Conservation (phyloP, 257 asterid genomes). For the Ligustrum vulgare region DNA sequence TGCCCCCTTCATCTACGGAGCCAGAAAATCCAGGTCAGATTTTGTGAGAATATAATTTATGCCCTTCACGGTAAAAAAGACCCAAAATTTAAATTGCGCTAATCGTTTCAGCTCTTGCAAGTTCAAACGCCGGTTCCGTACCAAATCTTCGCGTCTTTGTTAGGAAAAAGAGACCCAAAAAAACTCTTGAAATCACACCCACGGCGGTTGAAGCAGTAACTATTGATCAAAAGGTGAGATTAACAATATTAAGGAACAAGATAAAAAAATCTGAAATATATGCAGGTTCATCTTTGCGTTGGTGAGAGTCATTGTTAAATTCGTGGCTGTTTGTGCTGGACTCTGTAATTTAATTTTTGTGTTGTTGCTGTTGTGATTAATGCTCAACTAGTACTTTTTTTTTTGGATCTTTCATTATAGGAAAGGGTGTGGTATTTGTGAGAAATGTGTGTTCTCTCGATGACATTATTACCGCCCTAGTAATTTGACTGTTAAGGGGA, state of each 20-base stretch:
- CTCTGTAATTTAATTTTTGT: background rate
- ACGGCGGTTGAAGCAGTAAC: slow-evolving; percentile 39
- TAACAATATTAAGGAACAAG: background rate
- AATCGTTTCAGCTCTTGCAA: slow-evolving; percentile 40
- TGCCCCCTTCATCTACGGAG: slow-evolving; percentile 16
- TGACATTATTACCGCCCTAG: background rate
- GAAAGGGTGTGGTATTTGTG: background rate
- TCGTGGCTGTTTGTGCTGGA: background rate
- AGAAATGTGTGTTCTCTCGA: background rate
- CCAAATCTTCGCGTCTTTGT: slow-evolving; percentile 50
- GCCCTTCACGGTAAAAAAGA: slow-evolving; percentile 1
- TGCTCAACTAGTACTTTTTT: background rate
- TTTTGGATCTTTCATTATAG: background rate
- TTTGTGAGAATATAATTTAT: background rate
- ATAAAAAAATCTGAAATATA: background rate
- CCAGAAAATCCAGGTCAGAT: slow-evolving; percentile 39
- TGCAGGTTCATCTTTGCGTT: background rate
- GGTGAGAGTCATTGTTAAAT: background rate
- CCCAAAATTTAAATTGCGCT: slow-evolving; percentile 8
- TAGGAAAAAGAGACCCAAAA: slow-evolving; percentile 56
- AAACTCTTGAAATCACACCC: slow-evolving; percentile 33
- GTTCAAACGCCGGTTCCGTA: slow-evolving; percentile 31
- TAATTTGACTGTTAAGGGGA: background rate
- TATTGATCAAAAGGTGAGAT: slow-evolving; percentile 42
- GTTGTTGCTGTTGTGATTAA: background rate